phyloP scores from a whole-genome alignment of 2,329 filamentous ascomycete species.

The Fusarium sororula region DNA sequence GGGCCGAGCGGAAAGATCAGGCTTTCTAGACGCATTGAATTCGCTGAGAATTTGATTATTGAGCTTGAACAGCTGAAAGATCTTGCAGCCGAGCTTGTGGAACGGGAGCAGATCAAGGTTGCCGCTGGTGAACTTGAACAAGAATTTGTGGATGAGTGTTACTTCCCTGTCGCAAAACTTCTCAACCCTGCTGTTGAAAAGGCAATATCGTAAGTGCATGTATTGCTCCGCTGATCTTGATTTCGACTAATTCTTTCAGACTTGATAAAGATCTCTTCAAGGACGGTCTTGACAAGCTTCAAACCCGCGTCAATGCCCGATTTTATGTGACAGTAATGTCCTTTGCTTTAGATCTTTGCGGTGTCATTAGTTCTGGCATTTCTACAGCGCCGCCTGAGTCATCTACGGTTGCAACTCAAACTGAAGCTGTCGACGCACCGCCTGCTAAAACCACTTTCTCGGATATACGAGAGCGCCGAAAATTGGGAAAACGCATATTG shows the following conservation, averaged over 20 bases:
- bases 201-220: conserved; percentile 76
- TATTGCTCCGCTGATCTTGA: conserved; percentile 13
- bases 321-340: conserved; percentile 66
- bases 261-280: conserved; percentile 72
- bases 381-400: conserved; percentile 49
- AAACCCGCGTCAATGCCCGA: conserved; percentile 62
- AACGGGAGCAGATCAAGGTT: conserved; percentile 81
- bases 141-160: conserved; percentile 85
- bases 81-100: conserved; percentile 75
- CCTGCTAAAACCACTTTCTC: conserved; percentile 61
- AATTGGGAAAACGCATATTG: conserved; percentile 88
- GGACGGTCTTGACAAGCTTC: conserved; percentile 59
- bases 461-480: conserved; percentile 83
- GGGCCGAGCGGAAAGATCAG: conserved; percentile 82
- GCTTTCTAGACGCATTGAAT: conserved; percentile 84
- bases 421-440: conserved; percentile 56
- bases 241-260: conserved; percentile 57
- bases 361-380: conserved; percentile 63
- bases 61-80: conserved; percentile 81
- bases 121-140: conserved; percentile 79
- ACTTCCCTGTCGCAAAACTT: conserved; percentile 85
- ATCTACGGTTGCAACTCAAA: conserved; percentile 41
- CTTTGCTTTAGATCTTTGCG: conserved; percentile 66
- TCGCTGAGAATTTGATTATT: conserved; percentile 77
- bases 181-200: conserved; percentile 82